These are phyloP conservation scores for Termitomyces bulborhizus DNA, from an alignment of 768 basidiomycete genomes.

Conservation along the genomic window DNA sequence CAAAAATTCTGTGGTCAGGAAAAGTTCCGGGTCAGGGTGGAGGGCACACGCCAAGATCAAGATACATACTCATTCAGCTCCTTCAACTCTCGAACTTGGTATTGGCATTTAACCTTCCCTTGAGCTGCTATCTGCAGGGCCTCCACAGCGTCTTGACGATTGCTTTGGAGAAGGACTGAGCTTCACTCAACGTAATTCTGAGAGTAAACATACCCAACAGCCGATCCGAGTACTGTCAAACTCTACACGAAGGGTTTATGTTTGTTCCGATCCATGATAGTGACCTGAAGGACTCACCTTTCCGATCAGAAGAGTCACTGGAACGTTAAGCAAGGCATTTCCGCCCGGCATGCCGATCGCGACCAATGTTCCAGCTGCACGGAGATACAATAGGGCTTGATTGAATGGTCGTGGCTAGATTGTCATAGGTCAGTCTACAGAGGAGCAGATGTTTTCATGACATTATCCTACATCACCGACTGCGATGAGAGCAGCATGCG, in stretches of 20 bases:
- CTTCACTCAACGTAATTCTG: conserved; percentile 1
- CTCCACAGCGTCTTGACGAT: conserved; percentile 75
- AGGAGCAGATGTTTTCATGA: neutral
- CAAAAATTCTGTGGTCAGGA: conserved; percentile 16
- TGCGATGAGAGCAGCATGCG: conserved; percentile 61
- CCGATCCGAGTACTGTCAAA: conserved; percentile 37
- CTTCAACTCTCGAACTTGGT: conserved; percentile 36
- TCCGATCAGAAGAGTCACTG: conserved; percentile 34
- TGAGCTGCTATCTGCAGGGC: conserved; percentile 65
- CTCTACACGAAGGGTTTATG: conserved; percentile 18
- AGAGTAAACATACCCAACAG: conserved; percentile 27
- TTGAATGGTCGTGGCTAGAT: conserved; percentile 30
- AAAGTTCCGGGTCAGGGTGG: neutral
- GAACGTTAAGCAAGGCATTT: conserved; percentile 43
- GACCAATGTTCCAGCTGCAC: conserved; percentile 62
- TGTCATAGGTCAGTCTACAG: neutral
- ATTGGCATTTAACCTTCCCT: conserved; percentile 62
- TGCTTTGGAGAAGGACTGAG: conserved; percentile 28
- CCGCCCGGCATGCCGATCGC: conserved; percentile 59
- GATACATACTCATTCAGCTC: conserved; percentile 44
- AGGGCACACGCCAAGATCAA: neutral
- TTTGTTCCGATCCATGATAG: neutral
- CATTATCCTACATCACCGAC: conserved; percentile 37
- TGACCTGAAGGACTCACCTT: conserved; percentile 19
- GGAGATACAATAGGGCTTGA: conserved; percentile 65